phyloP scores from a whole-genome alignment of 2,329 filamentous ascomycete species.

The Aspergillus pseudonomiae region DNA sequence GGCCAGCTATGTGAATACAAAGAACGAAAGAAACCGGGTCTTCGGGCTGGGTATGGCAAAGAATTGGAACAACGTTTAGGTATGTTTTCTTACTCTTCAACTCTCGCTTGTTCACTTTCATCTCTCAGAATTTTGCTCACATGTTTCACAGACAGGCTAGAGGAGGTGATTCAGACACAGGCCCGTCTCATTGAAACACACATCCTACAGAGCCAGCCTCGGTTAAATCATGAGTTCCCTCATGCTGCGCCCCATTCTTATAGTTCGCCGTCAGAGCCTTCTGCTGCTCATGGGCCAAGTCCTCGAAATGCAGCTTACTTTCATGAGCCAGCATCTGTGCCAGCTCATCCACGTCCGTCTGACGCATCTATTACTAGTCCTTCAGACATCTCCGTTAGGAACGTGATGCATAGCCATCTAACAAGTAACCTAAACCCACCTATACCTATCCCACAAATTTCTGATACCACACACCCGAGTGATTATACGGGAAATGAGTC shows the following conservation, averaged over 20 bases:
- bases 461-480: conserved; percentile 24
- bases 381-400: conserved; percentile 36
- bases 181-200: conserved; percentile 67
- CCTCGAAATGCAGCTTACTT: conserved; percentile 63
- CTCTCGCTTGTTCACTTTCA: background rate
- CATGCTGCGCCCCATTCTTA: conserved; percentile 34
- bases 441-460: conserved; percentile 27
- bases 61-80: conserved; percentile 71
- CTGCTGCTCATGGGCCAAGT: conserved; percentile 55
- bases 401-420: conserved; percentile 26
- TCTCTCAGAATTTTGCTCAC: conserved; percentile 8
- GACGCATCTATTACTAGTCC: conserved; percentile 45
- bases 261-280: conserved; percentile 56
- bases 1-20: conserved; percentile 69
- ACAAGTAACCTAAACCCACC: conserved; percentile 27
- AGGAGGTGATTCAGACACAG: conserved; percentile 67
- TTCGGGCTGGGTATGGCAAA: conserved; percentile 68
- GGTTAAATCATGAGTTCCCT: conserved; percentile 29
- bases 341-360: conserved; percentile 50
- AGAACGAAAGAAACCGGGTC: conserved; percentile 70
- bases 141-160: conserved; percentile 59
- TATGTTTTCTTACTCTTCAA: conserved; percentile 21
- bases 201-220: conserved; percentile 45
- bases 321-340: conserved; percentile 60
- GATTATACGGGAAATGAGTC: conserved; percentile 51